Evolutionary conservation across 805 yeast genomes (phyloP), one percentile per base, ranked within the genome.

Genomic region (Saitoella complicata): DNA sequence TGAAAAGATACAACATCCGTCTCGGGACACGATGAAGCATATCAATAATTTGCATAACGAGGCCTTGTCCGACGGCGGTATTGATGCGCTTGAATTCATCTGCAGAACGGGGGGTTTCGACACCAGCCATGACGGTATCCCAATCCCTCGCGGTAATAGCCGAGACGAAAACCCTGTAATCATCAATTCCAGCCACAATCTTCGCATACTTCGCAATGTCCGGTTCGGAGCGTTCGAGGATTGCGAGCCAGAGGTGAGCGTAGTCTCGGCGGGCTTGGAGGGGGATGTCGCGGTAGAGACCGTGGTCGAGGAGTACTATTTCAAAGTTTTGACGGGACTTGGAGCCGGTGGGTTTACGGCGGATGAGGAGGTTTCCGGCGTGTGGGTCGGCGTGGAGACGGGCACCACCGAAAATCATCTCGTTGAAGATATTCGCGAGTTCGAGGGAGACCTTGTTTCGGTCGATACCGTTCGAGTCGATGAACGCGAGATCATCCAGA

Each of bases 311-410:
- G 12, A 91, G 67, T 5, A 91, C 68, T 43, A 91, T 83, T 60
- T 91, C 98, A 59, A 91, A 91, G 58, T 88, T 87, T 57, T 79
- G 85, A 4, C 64, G 62, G 31, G 68, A 65, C 7, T 53, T 42
- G 3, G 52, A 51, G 32, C 53, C 52, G 12, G 54, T 49, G 6
- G 60, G 54, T 12, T 64, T 52, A 1, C 61, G 56, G 45, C 86
- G 67, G 21, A 91, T 84, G 0, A 97, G 95, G 47, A 91, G 66
- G 56, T 91, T 91, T 0, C 99, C 99, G 7, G 94, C 95, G 59
- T 91, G 99, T 1, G 98, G 98, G 59, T 91, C 99, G 64, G 98
- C 91, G 59, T 91, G 99, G 38, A 91, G 73, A 0, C 88, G 84
- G 21, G 85, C 94, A 31, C 76, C 78, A 1, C 93, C 80, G 65